Conservation (phyloP, 208 protist species). For the Trichomonas vaginalis region DNA sequence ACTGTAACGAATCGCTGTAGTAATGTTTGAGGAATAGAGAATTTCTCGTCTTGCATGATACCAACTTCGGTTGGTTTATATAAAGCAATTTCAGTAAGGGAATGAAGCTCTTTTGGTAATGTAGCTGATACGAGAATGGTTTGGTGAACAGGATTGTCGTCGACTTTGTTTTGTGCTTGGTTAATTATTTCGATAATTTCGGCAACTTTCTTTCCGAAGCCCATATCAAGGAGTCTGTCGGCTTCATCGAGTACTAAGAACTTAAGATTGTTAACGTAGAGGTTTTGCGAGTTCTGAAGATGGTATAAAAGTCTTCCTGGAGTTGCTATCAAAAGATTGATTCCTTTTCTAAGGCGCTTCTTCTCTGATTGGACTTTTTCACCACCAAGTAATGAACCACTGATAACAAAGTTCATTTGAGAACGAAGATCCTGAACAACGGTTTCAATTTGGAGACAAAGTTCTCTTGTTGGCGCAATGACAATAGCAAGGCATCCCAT, state of each 20-base stretch:
- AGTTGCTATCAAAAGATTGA: conserved; percentile 22
- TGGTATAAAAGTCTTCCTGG: conserved; percentile 26
- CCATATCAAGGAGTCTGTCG: conserved; percentile 34
- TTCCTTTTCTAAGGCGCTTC: conserved; percentile 17
- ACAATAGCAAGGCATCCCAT: background rate
- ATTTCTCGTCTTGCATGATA: background rate
- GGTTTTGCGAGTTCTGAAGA: conserved; percentile 14
- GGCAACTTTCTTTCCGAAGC: conserved; percentile 27
- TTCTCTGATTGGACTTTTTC: conserved; percentile 21
- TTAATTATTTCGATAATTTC: background rate
- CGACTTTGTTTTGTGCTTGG: background rate
- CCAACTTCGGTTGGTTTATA: background rate
- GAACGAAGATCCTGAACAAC: background rate
- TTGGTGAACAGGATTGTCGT: background rate
- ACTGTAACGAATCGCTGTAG: background rate
- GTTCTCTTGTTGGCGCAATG: conserved; percentile 20
- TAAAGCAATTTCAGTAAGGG: background rate
- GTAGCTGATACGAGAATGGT: conserved; percentile 14
- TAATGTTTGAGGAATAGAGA: background rate
- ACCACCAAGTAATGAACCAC: conserved; percentile 11
- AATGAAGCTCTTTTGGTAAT: background rate
- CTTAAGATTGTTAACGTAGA: background rate
- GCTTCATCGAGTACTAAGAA: conserved; percentile 35
- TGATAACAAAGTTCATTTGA: background rate
- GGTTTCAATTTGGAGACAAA: conserved; percentile 23